A percentile compares a stretch with the other conserved stretches of the same genome.
Evolutionary conservation across 1,284 basidiomycete species (phyloP).

Genomic region (Calocybe gambosa): DNA sequence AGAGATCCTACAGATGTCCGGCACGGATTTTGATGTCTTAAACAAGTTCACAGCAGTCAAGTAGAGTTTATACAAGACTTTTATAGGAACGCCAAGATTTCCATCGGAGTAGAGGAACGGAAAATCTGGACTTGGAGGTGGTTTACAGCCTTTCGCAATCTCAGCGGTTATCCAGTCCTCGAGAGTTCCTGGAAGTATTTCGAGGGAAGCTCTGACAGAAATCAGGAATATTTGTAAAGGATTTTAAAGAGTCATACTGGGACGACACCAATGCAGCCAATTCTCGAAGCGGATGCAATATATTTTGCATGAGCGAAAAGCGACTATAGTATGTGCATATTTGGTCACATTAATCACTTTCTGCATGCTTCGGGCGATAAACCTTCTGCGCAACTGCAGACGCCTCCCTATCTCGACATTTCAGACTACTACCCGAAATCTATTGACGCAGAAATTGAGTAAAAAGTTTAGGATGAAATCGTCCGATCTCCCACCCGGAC

Average conservation of each 20-base stretch:
- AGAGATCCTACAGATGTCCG: slow-evolving; percentile 22
- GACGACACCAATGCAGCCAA: slow-evolving; percentile 12
- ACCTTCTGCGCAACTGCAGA: slow-evolving; percentile 13
- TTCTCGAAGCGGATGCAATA: background rate
- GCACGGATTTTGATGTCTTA: slow-evolving; percentile 18
- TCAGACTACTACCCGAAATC: background rate
- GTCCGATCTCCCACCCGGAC: slow-evolving; percentile 50
- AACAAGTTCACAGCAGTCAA: slow-evolving; percentile 36
- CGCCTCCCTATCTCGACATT: slow-evolving; percentile 2
- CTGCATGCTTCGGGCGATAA: slow-evolving; percentile 13
- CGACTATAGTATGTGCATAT: background rate
- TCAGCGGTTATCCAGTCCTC: slow-evolving; percentile 29
- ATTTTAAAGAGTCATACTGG: slow-evolving; percentile 3
- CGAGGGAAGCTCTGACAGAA: slow-evolving; percentile 32
- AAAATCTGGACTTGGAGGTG: slow-evolving; percentile 21
- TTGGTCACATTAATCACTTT: background rate
- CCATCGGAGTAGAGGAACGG: slow-evolving; percentile 53
- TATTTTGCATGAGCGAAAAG: background rate
- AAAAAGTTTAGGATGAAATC: slow-evolving; percentile 16
- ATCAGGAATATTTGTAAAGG: background rate
- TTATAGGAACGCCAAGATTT: slow-evolving; percentile 61
- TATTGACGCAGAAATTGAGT: background rate
- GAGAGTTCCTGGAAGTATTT: slow-evolving; percentile 44
- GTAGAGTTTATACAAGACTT: slow-evolving; percentile 47
- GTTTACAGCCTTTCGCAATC: slow-evolving; percentile 17